Conservation (phyloP, 2,329 filamentous ascomycete genomes). For the Beauveria scarabaeidicola region DNA sequence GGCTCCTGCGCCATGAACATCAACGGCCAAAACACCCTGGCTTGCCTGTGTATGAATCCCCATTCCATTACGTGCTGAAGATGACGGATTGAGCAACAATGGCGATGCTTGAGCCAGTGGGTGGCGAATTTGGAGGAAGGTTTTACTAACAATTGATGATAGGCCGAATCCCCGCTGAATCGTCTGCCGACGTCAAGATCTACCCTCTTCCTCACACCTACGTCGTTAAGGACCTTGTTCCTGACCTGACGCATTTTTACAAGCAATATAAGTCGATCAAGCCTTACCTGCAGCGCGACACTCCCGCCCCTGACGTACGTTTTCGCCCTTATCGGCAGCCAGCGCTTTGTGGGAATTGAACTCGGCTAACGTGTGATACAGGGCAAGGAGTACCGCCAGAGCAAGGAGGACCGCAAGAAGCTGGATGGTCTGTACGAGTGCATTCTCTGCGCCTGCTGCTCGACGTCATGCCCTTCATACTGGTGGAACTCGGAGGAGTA, state of each 20-base stretch:
- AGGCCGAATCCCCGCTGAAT: constrained; percentile 91
- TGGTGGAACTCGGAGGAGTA: constrained; percentile 99
- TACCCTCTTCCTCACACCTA: constrained; percentile 98
- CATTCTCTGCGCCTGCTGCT: constrained; percentile 98
- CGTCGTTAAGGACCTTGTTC: constrained; percentile 97
- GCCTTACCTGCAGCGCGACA: constrained; percentile 91
- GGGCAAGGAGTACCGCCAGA: constrained; percentile 90
- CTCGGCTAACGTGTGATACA: constrained; percentile 27
- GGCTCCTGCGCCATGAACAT: constrained; percentile 99
- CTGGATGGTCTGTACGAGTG: constrained; percentile 98
- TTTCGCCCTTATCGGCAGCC: neutral
- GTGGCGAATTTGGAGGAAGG: neutral
- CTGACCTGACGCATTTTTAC: constrained; percentile 97
- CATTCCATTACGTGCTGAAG: neutral
- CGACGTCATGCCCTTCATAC: constrained; percentile 98
- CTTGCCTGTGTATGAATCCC: constrained; percentile 74
- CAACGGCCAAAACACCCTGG: constrained; percentile 94
- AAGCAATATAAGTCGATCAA: constrained; percentile 99
- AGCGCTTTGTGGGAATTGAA: neutral
- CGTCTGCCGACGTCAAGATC: constrained; percentile 75
- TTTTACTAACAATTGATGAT: constrained; percentile 21
- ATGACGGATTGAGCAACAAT: neutral
- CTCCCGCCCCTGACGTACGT: constrained; percentile 72
- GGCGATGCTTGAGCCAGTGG: neutral
- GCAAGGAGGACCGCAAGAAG: constrained; percentile 87